These are phyloP conservation scores for Pythium aristosporum DNA, from an alignment of 352 stramenopile species.

Conservation along the genomic window DNA sequence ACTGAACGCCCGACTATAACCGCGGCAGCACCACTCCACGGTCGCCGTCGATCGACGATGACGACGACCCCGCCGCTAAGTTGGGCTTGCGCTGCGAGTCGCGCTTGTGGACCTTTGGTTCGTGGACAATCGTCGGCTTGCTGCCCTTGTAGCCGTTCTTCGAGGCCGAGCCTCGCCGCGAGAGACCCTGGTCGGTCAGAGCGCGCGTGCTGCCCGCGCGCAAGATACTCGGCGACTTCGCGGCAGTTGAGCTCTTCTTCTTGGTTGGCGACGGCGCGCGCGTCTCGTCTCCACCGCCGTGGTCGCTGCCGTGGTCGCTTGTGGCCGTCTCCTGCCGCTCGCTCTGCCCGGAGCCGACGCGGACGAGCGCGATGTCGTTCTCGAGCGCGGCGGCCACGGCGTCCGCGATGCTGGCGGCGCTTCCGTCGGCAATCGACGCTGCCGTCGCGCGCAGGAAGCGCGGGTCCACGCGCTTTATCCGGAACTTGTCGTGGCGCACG, in stretches of 20 bases:
- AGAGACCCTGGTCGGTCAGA: slow-evolving; percentile 32
- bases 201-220: slow-evolving; percentile 43
- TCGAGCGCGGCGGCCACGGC: slow-evolving; percentile 40
- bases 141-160: slow-evolving; percentile 42
- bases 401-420: slow-evolving; percentile 34
- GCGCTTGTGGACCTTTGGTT: slow-evolving; percentile 38
- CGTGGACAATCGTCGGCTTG: slow-evolving; percentile 21
- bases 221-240: slow-evolving; percentile 24
- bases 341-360: slow-evolving; percentile 15
- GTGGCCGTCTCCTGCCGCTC: slow-evolving; percentile 27
- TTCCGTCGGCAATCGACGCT: slow-evolving; percentile 25
- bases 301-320: slow-evolving; percentile 23
- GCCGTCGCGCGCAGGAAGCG: slow-evolving; percentile 40
- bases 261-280: slow-evolving; percentile 44
- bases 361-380: slow-evolving; percentile 19
- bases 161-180: slow-evolving; percentile 35
- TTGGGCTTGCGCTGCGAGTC: slow-evolving; percentile 46
- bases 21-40: slow-evolving; percentile 51
- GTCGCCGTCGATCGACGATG: slow-evolving; percentile 31
- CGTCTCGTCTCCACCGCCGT: slow-evolving; percentile 40
- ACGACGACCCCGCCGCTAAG: slow-evolving; percentile 26
- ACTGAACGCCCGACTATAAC: slow-evolving; percentile 28
- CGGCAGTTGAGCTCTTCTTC: slow-evolving; percentile 45
- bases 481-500: slow-evolving; percentile 59
- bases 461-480: slow-evolving; percentile 56